phyloP scores from a whole-genome alignment of 106 monocot species.

The Posidonia australis region DNA sequence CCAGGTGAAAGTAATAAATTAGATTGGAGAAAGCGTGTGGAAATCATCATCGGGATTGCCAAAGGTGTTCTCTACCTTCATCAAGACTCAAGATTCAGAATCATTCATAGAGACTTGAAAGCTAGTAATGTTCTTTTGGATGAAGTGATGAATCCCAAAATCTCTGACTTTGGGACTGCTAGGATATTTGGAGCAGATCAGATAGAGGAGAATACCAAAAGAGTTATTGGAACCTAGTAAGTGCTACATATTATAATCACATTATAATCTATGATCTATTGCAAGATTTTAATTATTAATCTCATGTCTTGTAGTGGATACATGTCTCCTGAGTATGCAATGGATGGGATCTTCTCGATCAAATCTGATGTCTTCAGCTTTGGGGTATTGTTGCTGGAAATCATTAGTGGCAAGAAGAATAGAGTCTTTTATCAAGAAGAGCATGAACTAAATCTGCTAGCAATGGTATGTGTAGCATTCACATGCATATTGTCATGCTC shows the following conservation, averaged over 20 bases:
- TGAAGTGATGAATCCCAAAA: constrained; percentile 6
- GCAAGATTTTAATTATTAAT: too few species aligned
- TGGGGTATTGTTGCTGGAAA: too few species aligned
- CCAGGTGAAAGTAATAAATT: background rate
- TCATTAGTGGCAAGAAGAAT: too few species aligned
- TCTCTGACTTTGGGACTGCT: constrained; percentile 10
- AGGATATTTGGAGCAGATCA: constrained; percentile 1
- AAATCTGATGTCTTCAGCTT: too few species aligned
- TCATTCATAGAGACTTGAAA: constrained; percentile 10
- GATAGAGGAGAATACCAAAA: background rate
- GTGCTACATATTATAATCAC: background rate
- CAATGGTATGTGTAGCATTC: too few species aligned
- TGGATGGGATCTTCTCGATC: too few species aligned
- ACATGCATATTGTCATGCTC: too few species aligned
- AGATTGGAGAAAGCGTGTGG: background rate
- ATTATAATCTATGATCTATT: background rate
- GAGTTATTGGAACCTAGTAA: constrained; percentile 14
- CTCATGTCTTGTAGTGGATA: too few species aligned
- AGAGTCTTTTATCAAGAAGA: too few species aligned
- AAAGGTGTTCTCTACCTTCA: constrained; percentile 11
- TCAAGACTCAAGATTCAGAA: constrained; percentile 4
- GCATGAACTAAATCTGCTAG: too few species aligned
- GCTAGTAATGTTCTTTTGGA: constrained; percentile 6
- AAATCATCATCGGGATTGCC: constrained; percentile 2
- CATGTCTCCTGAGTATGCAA: too few species aligned